phyloP scores from a whole-genome alignment of 73 alveolate genomes.

The Blepharisma japonicum region DNA sequence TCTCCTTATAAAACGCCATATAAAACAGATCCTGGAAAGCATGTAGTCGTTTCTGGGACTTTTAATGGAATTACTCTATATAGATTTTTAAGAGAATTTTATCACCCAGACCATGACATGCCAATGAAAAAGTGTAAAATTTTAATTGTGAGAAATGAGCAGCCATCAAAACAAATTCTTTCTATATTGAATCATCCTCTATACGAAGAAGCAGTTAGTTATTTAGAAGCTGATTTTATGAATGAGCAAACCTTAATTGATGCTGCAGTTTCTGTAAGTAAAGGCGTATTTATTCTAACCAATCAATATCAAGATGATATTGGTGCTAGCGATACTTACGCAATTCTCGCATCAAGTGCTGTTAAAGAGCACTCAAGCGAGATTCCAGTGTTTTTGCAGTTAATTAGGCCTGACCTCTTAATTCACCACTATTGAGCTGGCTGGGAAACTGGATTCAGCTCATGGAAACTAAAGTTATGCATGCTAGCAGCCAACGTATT shows the following conservation, averaged over 20 bases:
- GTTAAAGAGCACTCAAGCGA: slow-evolving; percentile 42
- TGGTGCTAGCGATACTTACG: slow-evolving; percentile 49
- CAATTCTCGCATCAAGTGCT: slow-evolving; percentile 52
- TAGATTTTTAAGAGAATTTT: slow-evolving; percentile 56
- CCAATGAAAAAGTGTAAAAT: slow-evolving; percentile 45
- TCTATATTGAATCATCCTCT: slow-evolving; percentile 35
- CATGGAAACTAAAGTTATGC: slow-evolving; percentile 58
- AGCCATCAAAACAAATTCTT: slow-evolving; percentile 41
- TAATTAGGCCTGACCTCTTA: slow-evolving; percentile 50
- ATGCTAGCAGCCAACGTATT: slow-evolving; percentile 63
- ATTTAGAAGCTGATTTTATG: slow-evolving; percentile 50
- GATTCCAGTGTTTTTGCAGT: slow-evolving; percentile 47
- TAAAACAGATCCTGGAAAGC: slow-evolving; percentile 39
- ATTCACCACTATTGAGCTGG: slow-evolving; percentile 60
- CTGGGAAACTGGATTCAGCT: slow-evolving; percentile 62
- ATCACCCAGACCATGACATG: slow-evolving; percentile 61
- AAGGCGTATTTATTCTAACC: slow-evolving; percentile 56
- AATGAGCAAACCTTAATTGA: slow-evolving; percentile 38
- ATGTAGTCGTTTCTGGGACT: slow-evolving; percentile 47
- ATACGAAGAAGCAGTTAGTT: slow-evolving; percentile 49
- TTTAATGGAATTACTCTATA: slow-evolving; percentile 45
- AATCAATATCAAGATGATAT: slow-evolving; percentile 45
- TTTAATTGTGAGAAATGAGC: slow-evolving; percentile 46
- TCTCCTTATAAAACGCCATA: slow-evolving; percentile 30
- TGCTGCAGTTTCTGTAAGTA: slow-evolving; percentile 50